Evolutionary conservation across 805 yeast species (phyloP).

Genomic region (Schwanniomyces occidentalis): DNA sequence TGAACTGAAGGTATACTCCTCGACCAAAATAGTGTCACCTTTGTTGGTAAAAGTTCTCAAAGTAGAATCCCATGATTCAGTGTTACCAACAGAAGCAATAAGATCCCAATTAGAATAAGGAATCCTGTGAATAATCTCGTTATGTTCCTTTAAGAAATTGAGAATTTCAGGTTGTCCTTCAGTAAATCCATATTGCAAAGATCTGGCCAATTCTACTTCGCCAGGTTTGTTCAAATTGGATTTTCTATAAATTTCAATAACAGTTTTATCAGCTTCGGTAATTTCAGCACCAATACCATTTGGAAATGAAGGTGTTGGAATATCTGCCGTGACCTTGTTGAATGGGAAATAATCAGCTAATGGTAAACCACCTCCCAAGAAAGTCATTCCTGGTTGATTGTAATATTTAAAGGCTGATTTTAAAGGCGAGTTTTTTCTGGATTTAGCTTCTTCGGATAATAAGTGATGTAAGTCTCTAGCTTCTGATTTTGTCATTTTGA

Average conservation of each 20-base stretch:
- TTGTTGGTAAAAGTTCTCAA: conserved; percentile 74
- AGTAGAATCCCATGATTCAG: conserved; percentile 85
- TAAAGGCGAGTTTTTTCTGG: conserved; percentile 76
- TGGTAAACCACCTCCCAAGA: conserved; percentile 96
- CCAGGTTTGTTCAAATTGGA: conserved; percentile 19
- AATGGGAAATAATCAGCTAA: conserved; percentile 90
- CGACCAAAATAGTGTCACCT: conserved; percentile 83
- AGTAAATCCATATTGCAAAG: conserved; percentile 91
- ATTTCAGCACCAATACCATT: conserved; percentile 74
- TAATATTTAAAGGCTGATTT: conserved; percentile 82
- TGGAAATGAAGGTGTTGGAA: conserved; percentile 79
- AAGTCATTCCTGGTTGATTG: conserved; percentile 72
- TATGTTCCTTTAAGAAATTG: conserved; percentile 74
- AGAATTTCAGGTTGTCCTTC: conserved; percentile 76
- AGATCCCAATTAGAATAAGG: conserved; percentile 65
- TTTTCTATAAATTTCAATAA: conserved; percentile 43
- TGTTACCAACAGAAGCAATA: conserved; percentile 76
- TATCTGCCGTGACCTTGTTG: conserved; percentile 65
- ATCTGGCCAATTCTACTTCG: conserved; percentile 74
- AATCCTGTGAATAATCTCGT: conserved; percentile 48
- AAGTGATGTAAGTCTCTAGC: conserved; percentile 75
- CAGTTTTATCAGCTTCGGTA: conserved; percentile 41
- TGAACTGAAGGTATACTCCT: conserved; percentile 80
- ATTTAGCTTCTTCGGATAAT: conserved; percentile 73
- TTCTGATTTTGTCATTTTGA: conserved; percentile 24